Conservation (phyloP, 768 basidiomycete species). For the Pisolithus orientalis region DNA sequence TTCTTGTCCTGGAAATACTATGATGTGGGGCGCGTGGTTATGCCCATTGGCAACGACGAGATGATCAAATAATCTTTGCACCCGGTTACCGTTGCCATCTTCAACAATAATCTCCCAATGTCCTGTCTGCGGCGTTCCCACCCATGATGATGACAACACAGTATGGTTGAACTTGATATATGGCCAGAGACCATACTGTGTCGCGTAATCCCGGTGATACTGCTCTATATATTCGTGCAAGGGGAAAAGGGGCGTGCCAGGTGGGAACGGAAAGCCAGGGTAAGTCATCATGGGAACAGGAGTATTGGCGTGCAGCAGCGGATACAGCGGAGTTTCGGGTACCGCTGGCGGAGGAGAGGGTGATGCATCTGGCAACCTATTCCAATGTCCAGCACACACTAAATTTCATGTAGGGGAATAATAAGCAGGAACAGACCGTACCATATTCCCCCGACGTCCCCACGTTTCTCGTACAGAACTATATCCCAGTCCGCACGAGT, state of each 20-base stretch:
- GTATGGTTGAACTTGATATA: conserved; percentile 39
- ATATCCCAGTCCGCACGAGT: conserved; percentile 37
- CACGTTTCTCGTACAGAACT: conserved; percentile 47
- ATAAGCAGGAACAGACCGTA: conserved; percentile 10
- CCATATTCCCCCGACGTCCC: conserved; percentile 55
- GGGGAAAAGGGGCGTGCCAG: conserved; percentile 45
- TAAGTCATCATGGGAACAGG: conserved; percentile 54
- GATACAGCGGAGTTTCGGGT: conserved; percentile 52
- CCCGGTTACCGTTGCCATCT: conserved; percentile 13
- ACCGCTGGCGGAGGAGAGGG: conserved; percentile 38
- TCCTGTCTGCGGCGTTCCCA: conserved; percentile 31
- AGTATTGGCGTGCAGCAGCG: conserved; percentile 47
- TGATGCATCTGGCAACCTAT: conserved; percentile 30
- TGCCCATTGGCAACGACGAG: conserved; percentile 52
- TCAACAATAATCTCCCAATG: conserved; percentile 40
- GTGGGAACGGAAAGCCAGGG: conserved; percentile 47
- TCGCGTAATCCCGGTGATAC: conserved; percentile 43
- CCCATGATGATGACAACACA: conserved; percentile 39
- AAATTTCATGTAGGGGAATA: neutral
- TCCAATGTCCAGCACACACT: neutral
- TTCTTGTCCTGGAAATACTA: conserved; percentile 41
- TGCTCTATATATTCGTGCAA: conserved; percentile 37
- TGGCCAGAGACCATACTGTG: conserved; percentile 32
- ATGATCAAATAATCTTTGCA: conserved; percentile 39
- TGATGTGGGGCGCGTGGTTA: conserved; percentile 45